Conservation (phyloP, 2,329 filamentous ascomycete species). For the Calonectria pteridis region DNA sequence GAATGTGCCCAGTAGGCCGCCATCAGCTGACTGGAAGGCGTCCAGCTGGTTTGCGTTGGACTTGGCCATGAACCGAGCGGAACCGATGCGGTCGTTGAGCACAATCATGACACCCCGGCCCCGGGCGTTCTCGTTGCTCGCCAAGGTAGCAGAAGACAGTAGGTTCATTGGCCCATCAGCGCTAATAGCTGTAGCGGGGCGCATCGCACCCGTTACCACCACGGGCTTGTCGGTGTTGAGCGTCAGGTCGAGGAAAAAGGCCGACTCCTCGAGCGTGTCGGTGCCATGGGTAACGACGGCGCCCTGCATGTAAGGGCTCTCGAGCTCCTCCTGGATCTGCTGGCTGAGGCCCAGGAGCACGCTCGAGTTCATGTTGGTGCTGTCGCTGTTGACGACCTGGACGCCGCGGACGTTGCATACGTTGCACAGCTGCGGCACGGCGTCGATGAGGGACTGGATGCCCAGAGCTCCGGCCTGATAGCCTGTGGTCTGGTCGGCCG, state of each 20-base stretch:
- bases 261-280: constrained; percentile 73
- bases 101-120: constrained; percentile 70
- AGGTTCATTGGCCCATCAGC: constrained; percentile 75
- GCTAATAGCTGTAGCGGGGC: constrained; percentile 71
- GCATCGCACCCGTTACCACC: constrained; percentile 72
- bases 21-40: constrained; percentile 70
- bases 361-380: constrained; percentile 60
- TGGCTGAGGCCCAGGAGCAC: constrained; percentile 62
- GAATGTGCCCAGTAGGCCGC: constrained; percentile 69
- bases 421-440: constrained; percentile 66
- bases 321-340: constrained; percentile 62
- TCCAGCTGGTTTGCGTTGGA: constrained; percentile 73
- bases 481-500: constrained; percentile 59
- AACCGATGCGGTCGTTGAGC: constrained; percentile 71
- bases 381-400: constrained; percentile 64
- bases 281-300: constrained; percentile 75
- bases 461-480: constrained; percentile 59
- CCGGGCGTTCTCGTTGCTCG: constrained; percentile 57
- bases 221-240: constrained; percentile 70
- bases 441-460: constrained; percentile 64
- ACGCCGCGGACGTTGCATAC: constrained; percentile 67
- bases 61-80: constrained; percentile 70
- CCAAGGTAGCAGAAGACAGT: constrained; percentile 69
- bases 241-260: constrained; percentile 72
- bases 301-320: constrained; percentile 56